Conservation (phyloP, 495 filamentous ascomycete genomes). For the Viridothelium virens region DNA sequence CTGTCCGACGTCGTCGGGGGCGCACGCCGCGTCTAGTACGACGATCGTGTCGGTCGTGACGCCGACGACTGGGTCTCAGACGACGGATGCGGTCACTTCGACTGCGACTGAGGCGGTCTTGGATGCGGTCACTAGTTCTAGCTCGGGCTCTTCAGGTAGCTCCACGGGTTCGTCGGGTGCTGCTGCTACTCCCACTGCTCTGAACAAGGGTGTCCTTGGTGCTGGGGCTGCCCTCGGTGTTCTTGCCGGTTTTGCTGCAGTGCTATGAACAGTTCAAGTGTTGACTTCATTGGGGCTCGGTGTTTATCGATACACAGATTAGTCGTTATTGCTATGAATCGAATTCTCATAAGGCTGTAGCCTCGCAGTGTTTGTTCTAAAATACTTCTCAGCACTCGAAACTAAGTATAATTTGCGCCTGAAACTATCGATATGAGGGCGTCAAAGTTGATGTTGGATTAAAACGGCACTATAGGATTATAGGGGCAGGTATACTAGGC, state of each 20-base stretch:
- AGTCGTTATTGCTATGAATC: too few species aligned
- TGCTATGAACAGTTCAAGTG: neutral
- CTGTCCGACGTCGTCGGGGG: conserved; percentile 1
- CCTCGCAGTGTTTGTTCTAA: too few species aligned
- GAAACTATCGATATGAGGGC: too few species aligned
- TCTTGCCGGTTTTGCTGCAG: neutral
- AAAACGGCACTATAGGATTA: too few species aligned
- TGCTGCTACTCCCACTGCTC: neutral
- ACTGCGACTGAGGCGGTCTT: neutral
- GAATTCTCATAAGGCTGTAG: too few species aligned
- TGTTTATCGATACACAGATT: neutral
- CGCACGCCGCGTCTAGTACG: neutral
- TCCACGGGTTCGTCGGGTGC: neutral
- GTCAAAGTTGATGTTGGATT: too few species aligned
- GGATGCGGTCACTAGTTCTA: neutral
- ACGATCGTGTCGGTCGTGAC: neutral
- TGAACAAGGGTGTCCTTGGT: conserved; percentile 4
- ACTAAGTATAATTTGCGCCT: too few species aligned
- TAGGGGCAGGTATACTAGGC: too few species aligned
- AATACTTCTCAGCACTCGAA: too few species aligned
- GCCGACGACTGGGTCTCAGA: neutral
- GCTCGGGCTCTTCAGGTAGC: neutral
- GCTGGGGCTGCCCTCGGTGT: conserved; percentile 4
- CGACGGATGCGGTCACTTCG: neutral
- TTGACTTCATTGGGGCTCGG: neutral